Conservation (phyloP, 1,284 basidiomycete species). For the Pseudozyma sp. region DNA sequence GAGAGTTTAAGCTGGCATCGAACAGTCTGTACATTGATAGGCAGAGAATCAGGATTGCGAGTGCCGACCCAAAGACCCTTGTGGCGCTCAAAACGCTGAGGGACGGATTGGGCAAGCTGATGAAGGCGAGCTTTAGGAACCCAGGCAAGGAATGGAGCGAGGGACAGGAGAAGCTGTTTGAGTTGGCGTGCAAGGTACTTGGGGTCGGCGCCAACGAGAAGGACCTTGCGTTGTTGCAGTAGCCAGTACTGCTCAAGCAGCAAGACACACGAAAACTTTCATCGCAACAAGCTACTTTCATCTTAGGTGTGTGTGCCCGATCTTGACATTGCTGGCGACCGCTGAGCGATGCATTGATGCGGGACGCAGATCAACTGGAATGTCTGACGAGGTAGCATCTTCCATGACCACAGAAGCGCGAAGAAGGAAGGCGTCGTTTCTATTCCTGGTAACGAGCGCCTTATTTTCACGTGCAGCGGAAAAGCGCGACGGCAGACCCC, state of each 20-base stretch:
- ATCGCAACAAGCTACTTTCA: too few species aligned
- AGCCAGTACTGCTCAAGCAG: background rate
- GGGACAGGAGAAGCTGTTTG: slow-evolving; percentile 77
- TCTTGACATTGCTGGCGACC: too few species aligned
- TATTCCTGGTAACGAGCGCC: slow-evolving; percentile 18
- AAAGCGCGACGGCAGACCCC: background rate
- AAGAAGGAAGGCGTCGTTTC: slow-evolving; percentile 6
- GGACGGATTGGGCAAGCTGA: slow-evolving; percentile 75
- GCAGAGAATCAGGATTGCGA: slow-evolving; percentile 80
- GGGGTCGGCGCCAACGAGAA: slow-evolving; percentile 58
- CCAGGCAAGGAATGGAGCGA: slow-evolving; percentile 76
- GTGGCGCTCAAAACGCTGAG: slow-evolving; percentile 86
- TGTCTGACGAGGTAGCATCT: background rate
- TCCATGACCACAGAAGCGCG: background rate
- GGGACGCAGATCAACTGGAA: slow-evolving; percentile 23
- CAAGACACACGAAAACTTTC: too few species aligned
- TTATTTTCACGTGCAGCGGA: slow-evolving; percentile 26
- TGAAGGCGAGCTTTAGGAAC: slow-evolving; percentile 73
- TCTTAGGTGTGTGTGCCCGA: too few species aligned
- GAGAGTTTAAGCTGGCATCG: slow-evolving; percentile 86
- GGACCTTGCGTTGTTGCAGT: slow-evolving; percentile 47
- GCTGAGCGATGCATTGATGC: slow-evolving; percentile 3
- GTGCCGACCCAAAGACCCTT: slow-evolving; percentile 76
- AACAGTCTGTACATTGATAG: slow-evolving; percentile 83
- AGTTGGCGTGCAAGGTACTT: slow-evolving; percentile 69